Conservation (phyloP, 139 green algal species). For the Raphidocelis subcapitata region DNA sequence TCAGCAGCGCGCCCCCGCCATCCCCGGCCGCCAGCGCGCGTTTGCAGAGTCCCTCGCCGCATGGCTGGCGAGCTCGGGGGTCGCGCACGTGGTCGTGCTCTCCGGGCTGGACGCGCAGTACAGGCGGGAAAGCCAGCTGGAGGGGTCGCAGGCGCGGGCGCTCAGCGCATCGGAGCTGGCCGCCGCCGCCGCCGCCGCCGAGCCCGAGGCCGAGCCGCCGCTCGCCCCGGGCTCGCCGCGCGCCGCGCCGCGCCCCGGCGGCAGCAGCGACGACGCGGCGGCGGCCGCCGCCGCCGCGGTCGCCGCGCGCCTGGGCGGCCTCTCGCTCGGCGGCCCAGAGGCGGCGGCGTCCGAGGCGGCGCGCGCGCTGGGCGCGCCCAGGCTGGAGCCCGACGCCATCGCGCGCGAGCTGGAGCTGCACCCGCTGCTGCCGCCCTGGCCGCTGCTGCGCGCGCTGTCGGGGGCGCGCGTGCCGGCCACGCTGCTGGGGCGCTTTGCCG, state of each 20-base stretch:
- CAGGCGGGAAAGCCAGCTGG: constrained; percentile 52
- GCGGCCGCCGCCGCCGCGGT: background rate
- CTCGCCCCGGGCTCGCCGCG: background rate
- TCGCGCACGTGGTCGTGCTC: constrained; percentile 48
- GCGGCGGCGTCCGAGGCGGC: background rate
- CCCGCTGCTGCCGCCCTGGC: constrained; percentile 57
- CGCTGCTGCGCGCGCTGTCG: constrained; percentile 36
- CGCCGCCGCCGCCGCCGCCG: background rate
- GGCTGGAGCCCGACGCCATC: constrained; percentile 35
- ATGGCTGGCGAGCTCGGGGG: constrained; percentile 36
- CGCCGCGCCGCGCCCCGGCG: too few relatives aligned
- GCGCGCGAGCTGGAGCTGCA: constrained; percentile 32
- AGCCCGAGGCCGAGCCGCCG: background rate
- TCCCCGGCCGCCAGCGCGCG: constrained; percentile 43
- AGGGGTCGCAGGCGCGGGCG: constrained; percentile 33
- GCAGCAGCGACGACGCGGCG: too few relatives aligned
- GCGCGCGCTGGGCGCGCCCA: constrained; percentile 9
- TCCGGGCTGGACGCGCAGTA: constrained; percentile 53
- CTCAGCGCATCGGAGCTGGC: background rate
- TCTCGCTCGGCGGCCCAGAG: background rate
- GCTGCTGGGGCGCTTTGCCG: constrained; percentile 46
- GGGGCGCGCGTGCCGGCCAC: constrained; percentile 1
- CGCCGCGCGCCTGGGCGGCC: too few relatives aligned
- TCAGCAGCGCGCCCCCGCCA: constrained; percentile 68
- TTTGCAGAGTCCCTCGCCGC: constrained; percentile 47